Base-by-base conservation (phyloP, 768 basidiomycete species). In the Grammothele lineata region DNA sequence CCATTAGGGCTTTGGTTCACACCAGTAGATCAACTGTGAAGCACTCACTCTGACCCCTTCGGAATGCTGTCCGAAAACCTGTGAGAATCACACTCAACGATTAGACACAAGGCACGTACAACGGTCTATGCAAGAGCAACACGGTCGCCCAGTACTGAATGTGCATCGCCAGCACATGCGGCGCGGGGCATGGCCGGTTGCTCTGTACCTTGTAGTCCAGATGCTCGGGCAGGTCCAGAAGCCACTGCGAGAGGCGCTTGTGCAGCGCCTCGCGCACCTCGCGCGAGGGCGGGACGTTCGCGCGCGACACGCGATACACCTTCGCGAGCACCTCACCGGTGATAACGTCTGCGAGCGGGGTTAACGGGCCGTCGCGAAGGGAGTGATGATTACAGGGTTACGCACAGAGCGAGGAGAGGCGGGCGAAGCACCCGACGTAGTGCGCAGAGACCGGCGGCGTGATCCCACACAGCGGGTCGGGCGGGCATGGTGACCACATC, bases 61-160 rank as follows among this genome's bases (percentile, higher is more conserved):
- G 86, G 85, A 62, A 88, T 83, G 56, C 86, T 87, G 43, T 50
- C 32, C 59, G 34, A 14, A 47, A 17, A 57, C 33, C 15, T 45
- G 47, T 12, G 40, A 25, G 49, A n/a, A n/a, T n/a, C 26, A 8
- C 6, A n/a, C n/a, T n/a, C n/a, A n/a, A n/a, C n/a, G n/a, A n/a
- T n/a, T n/a, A n/a, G n/a, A n/a, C n/a, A n/a, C n/a, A n/a, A n/a
- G 38, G 35, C 17, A 74, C 87, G 74, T 64, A 89, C 87, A 88
- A 91, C 14, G 85, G 85, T 43, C 88, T 74, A 62, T 90, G 78
- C 35, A 89, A 70, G 32, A 91, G 68, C 12, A 91, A 68, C 9
- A 90, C 81, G 15, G 83, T 72, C 15, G 77, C 79, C 84, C 86
- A 88, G 60, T 91, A 90, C 49, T 85, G 73, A 39, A 87, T 70